Conservation (phyloP, 257 asterid species). For the Solanum lycopersicoides region DNA sequence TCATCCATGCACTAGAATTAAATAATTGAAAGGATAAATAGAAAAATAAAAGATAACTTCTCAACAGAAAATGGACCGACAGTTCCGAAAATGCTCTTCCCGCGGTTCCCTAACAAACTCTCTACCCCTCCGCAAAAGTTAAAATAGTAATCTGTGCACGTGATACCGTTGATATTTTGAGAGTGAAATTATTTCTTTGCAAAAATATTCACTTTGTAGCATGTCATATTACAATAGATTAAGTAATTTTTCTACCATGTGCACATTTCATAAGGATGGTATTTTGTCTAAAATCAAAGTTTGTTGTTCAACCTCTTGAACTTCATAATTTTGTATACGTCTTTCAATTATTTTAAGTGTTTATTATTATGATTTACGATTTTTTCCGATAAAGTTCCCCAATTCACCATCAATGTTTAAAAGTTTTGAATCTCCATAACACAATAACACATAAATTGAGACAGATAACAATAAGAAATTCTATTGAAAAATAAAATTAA, state of each 20-base stretch:
- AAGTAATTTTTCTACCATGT: not conserved
- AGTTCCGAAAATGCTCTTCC: not conserved
- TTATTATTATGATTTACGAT: not conserved
- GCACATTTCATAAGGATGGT: not conserved
- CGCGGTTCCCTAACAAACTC: not conserved
- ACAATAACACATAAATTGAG: too few species aligned
- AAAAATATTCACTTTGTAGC: not conserved
- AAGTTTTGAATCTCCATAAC: not conserved
- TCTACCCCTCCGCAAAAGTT: not conserved
- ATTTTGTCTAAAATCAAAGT: not conserved
- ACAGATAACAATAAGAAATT: not conserved
- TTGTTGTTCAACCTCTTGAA: not conserved
- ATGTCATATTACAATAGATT: too few species aligned
- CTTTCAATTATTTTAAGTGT: not conserved
- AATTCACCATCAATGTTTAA: not conserved
- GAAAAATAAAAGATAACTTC: not conserved
- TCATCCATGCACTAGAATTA: not conserved
- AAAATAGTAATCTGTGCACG: not conserved
- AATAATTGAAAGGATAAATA: not conserved
- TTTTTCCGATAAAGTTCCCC: too few species aligned
- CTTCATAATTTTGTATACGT: too few species aligned
- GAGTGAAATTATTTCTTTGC: not conserved
- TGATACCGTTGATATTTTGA: not conserved
- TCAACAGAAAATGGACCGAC: not conserved
- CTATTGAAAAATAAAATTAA: not conserved